Evolutionary conservation across 305 asterid species (phyloP).

Genomic region (Fraxinus baroniana): DNA sequence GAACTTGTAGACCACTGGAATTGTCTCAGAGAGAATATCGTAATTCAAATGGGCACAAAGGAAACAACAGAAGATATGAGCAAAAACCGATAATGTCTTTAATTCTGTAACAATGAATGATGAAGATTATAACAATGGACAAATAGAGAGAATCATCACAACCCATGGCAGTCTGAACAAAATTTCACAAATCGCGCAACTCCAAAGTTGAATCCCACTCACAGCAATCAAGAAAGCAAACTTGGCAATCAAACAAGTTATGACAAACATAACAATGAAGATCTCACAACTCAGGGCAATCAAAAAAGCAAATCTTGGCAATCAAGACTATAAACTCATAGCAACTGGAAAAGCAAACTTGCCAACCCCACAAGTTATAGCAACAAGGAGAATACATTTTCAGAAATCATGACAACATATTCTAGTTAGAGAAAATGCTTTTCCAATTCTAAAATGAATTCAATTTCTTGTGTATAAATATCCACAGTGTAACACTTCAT

Average conservation of each 20-base stretch:
- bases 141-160: not conserved
- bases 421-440: not conserved
- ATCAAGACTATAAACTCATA: not conserved
- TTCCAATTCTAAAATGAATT: not conserved
- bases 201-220: not conserved
- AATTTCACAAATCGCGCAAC: not conserved
- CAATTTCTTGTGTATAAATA: not conserved
- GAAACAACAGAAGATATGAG: slow-evolving; percentile 20
- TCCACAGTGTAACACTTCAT: not conserved
- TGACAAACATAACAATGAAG: not conserved
- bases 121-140: not conserved
- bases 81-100: not conserved
- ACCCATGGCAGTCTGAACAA: not conserved
- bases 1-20: slow-evolving; percentile 17
- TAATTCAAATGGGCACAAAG: not conserved
- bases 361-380: not conserved
- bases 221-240: not conserved
- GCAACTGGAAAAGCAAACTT: not conserved
- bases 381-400: not conserved
- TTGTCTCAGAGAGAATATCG: slow-evolving; percentile 13
- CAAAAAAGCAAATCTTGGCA: not conserved
- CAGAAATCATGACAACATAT: not conserved
- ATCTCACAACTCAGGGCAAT: not conserved
- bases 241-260: not conserved
- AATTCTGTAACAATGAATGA: not conserved